phyloP scores from a whole-genome alignment of 1,284 basidiomycete species.

The Bondarzewia mesenterica region DNA sequence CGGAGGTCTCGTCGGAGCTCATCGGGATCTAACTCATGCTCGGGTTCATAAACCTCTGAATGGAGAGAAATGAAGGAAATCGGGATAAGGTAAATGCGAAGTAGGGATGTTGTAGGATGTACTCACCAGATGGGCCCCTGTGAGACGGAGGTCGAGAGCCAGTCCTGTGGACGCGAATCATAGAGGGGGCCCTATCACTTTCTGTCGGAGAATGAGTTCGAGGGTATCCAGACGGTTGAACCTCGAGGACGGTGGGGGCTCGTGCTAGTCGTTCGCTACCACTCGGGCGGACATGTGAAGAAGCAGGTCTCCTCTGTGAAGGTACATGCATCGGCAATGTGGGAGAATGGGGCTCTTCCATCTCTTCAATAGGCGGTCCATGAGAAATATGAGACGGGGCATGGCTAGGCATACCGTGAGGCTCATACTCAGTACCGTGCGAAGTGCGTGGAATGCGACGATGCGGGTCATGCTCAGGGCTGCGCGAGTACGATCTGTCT shows the following conservation, averaged over 20 bases:
- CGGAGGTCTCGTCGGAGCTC: not conserved
- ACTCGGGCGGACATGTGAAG: not conserved
- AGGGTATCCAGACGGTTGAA: not conserved
- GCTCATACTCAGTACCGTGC: not conserved
- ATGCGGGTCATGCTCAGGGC: constrained; percentile 6
- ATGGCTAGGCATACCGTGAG: not conserved
- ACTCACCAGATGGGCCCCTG: not conserved
- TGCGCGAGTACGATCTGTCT: constrained; percentile 5
- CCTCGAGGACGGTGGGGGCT: not conserved
- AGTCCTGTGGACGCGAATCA: not conserved
- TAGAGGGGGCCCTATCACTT: not conserved
- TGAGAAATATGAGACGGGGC: not conserved
- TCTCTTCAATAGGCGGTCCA: not conserved
- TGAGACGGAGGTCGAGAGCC: not conserved
- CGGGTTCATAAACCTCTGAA: not conserved
- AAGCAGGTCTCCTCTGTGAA: not conserved
- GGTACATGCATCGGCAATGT: not conserved
- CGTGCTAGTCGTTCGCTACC: not conserved
- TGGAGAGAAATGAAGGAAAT: not conserved
- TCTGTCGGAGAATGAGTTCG: not conserved
- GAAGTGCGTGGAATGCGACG: not conserved
- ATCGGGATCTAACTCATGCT: not conserved
- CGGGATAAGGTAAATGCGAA: no score
- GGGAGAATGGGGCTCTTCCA: not conserved
- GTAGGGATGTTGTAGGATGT: not conserved